Evolutionary conservation across 169 alveolate species (phyloP).

Genomic region (Plasmodium gonderi): DNA sequence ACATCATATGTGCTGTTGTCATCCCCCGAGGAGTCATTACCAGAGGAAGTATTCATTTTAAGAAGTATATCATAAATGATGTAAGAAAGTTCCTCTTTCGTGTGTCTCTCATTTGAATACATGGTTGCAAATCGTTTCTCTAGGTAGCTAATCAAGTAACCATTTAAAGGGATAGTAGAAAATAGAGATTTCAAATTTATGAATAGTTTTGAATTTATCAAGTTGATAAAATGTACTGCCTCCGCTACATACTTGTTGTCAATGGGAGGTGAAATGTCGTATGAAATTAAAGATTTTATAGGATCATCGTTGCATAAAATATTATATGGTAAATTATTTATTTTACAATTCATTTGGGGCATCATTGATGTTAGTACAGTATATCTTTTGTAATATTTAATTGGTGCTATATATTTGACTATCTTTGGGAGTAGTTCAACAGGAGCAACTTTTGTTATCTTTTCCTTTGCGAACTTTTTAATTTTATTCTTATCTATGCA

Average conservation of each 20-base stretch:
- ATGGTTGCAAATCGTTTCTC: background rate
- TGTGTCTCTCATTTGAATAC: background rate
- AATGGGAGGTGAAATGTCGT: background rate
- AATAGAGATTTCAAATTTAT: background rate
- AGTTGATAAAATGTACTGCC: background rate
- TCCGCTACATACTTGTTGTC: background rate
- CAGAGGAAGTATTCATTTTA: background rate
- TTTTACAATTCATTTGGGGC: background rate
- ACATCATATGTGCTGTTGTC: too few relatives aligned
- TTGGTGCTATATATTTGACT: background rate
- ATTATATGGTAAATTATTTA: background rate
- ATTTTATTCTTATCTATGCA: too few relatives aligned
- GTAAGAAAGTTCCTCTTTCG: background rate
- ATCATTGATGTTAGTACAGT: background rate
- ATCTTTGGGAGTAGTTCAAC: background rate
- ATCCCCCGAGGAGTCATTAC: background rate
- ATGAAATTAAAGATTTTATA: background rate
- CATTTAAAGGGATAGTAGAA: constrained; percentile 30
- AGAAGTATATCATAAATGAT: background rate
- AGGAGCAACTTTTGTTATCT: background rate
- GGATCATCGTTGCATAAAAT: background rate
- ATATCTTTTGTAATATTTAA: background rate
- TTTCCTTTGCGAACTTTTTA: background rate
- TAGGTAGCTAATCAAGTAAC: background rate
- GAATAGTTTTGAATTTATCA: background rate